phyloP scores from a whole-genome alignment of 495 filamentous ascomycete genomes.

The Neurospora tetraspora region DNA sequence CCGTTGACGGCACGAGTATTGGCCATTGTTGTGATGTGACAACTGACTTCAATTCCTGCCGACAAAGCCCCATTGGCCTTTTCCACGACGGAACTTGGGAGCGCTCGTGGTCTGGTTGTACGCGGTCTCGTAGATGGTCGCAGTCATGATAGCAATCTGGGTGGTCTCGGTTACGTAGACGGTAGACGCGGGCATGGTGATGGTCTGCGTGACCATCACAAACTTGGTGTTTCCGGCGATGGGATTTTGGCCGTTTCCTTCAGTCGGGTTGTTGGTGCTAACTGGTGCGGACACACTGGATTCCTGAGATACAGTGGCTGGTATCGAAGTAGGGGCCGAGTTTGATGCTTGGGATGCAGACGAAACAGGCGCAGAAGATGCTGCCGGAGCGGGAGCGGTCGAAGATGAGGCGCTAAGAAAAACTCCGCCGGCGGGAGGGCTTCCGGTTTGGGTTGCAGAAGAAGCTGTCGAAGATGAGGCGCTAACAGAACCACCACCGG shows the following conservation, averaged over 20 bases:
- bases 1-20: background rate
- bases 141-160: background rate
- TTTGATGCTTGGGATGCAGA: background rate
- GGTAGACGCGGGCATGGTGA: constrained; percentile 12
- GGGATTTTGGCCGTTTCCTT: background rate
- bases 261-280: background rate
- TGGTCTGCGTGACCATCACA: constrained; percentile 12
- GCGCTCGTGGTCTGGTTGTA: background rate
- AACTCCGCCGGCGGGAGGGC: background rate
- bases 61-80: background rate
- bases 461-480: background rate
- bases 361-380: background rate
- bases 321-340: background rate
- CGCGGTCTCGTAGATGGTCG: background rate
- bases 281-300: background rate
- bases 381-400: background rate
- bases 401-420: background rate
- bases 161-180: constrained; percentile 7
- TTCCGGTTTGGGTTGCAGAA: background rate
- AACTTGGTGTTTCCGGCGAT: background rate
- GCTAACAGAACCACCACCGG: background rate
- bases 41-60: background rate
- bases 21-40: background rate
- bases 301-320: background rate
- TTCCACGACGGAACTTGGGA: background rate